Base-by-base conservation (phyloP, 2,329 filamentous ascomycete species). In the Diaporthe sp. region DNA sequence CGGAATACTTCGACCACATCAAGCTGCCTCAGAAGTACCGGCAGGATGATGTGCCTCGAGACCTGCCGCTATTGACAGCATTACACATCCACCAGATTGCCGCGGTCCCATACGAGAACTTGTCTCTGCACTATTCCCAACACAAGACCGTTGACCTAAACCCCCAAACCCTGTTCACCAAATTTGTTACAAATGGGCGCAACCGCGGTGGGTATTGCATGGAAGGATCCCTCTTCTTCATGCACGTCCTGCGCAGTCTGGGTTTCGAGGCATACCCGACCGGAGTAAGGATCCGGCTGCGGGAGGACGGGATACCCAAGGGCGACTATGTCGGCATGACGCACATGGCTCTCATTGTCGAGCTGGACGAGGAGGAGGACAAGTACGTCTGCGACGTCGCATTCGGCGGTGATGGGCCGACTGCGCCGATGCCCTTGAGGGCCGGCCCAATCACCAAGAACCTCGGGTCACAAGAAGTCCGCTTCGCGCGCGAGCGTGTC, bases 371-470 rank as follows among this genome's bases (percentile, higher is more conserved):
- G 2, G n/a, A 30, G 7, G 69, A 66, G 2, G 82, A 85, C 37
- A 83, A 85, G 73, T 92, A 88, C 81, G 82, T 88, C 78, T 81
- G 90, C 13, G 92, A 94, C 79, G 89, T 92, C 15, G 90, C 88
- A 6, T 94, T 94, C 78, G 92, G 92, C 61, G 89, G 89, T 27
- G 89, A 92, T 78, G 89, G 89, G 10, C 85, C 91, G 3, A 92
- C 88, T 2, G 81, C 82, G 22, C 91, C 92, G 9, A 81, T 94
- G 50, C 87, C 86, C 1, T 82, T 94, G 2, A 79, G 84, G 27
- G 82, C 86, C 19, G 82, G 82, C 13, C 79, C 82, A 19, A 80
- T 85, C 12, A 83, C 85, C 71, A 78, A 81, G 73, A 89, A 90
- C 79, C 83, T 92, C 32, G 88, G 88, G 15, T 85, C 87, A 3